Evolutionary conservation across 2,329 filamentous ascomycete species (phyloP).

Genomic region (Aspergillus flavus): DNA sequence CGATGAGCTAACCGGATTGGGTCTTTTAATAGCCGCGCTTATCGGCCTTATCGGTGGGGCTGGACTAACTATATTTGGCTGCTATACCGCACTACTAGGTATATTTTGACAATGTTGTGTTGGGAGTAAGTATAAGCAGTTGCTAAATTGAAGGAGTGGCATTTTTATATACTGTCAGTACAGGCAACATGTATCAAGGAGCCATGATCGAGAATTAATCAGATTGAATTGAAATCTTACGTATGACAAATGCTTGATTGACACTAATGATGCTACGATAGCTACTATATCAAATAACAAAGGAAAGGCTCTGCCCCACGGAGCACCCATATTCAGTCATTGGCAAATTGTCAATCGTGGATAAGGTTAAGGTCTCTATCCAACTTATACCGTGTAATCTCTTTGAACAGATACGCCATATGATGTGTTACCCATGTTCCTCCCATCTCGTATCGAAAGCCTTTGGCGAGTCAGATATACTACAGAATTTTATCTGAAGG

Average conservation of each 20-base stretch:
- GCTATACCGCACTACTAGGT: no score
- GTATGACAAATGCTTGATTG: neutral
- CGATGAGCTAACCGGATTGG: neutral
- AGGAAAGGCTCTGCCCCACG: neutral
- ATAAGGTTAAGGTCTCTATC: slow-evolving; percentile 8
- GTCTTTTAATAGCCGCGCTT: neutral
- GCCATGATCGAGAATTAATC: no score
- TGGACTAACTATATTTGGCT: neutral
- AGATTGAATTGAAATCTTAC: neutral
- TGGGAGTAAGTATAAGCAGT: no score
- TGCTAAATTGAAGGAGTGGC: accelerated
- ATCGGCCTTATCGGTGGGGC: neutral
- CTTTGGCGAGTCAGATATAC: neutral
- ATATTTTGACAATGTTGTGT: no score
- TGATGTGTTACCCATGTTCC: slow-evolving; percentile 13
- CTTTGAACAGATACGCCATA: slow-evolving; percentile 9
- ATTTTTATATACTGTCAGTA: no score
- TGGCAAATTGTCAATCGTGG: slow-evolving; percentile 4
- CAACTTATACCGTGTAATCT: slow-evolving; percentile 11
- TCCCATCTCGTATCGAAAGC: slow-evolving; percentile 9
- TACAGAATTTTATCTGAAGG: no score
- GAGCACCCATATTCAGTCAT: neutral
- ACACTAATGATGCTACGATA: neutral
- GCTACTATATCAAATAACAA: neutral
- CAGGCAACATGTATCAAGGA: no score